These are phyloP conservation scores for Auxenochlorella protothecoides DNA, from an alignment of 139 green algal species.

Conservation along the genomic window DNA sequence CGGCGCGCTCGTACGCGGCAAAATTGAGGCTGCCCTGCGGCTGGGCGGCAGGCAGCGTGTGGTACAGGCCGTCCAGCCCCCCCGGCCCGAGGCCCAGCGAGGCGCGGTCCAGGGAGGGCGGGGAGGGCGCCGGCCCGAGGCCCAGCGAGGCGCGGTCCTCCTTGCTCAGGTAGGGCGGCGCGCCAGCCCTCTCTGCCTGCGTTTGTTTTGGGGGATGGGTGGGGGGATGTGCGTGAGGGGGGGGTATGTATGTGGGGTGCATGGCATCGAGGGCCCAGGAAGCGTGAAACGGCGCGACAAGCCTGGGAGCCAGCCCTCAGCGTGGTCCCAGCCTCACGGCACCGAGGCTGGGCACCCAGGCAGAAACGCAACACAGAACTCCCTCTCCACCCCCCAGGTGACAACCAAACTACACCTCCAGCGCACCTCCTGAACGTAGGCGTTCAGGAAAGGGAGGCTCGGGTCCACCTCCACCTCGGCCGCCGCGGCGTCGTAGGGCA, in stretches of 20 bases:
- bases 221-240: too few species aligned
- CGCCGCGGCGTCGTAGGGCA: constrained; percentile 56
- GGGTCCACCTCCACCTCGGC: constrained; percentile 59
- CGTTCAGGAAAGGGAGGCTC: constrained; percentile 50
- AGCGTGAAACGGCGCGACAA: not conserved
- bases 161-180: constrained; percentile 46
- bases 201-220: too few species aligned
- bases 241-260: too few species aligned
- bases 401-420: not conserved
- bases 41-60: not conserved
- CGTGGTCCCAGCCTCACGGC: too few species aligned
- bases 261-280: too few species aligned
- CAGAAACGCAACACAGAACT: too few species aligned
- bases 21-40: constrained; percentile 16
- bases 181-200: constrained; percentile 14
- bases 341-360: too few species aligned
- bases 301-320: too few species aligned
- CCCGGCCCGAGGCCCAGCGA: constrained; percentile 25
- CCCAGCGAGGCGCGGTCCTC: constrained; percentile 36
- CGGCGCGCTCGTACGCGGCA: constrained; percentile 13
- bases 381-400: too few species aligned
- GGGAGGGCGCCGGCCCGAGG: constrained; percentile 18
- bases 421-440: constrained; percentile 25
- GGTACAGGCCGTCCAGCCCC: not conserved
- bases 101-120: constrained; percentile 30